Conservation (phyloP, 2,329 filamentous ascomycete species). For the Fusarium redolens region DNA sequence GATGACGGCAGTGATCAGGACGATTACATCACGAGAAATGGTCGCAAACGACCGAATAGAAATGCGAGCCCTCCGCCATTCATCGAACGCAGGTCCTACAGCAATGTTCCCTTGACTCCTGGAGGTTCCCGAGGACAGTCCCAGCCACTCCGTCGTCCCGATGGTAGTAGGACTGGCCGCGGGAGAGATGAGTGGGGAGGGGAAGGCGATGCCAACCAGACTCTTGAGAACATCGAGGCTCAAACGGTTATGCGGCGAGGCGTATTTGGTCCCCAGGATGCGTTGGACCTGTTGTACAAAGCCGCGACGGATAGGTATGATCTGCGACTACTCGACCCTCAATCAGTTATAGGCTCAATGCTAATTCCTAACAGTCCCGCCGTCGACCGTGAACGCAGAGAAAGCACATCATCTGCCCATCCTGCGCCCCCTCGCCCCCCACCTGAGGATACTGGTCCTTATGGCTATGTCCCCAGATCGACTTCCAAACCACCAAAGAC, state of each 20-base stretch:
- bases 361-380: slow-evolving; percentile 38
- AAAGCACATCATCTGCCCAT: slow-evolving; percentile 31
- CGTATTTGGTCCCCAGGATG: slow-evolving; percentile 92
- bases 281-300: slow-evolving; percentile 90
- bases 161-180: slow-evolving; percentile 49
- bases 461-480: slow-evolving; percentile 31
- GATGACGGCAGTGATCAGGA: slow-evolving; percentile 65
- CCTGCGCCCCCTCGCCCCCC: slow-evolving; percentile 28
- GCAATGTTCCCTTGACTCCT: slow-evolving; percentile 69
- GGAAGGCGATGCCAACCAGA: slow-evolving; percentile 68
- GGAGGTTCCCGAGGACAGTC: slow-evolving; percentile 73
- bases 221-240: slow-evolving; percentile 73
- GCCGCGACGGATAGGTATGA: slow-evolving; percentile 75
- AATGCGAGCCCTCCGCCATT: slow-evolving; percentile 58
- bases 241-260: slow-evolving; percentile 74
- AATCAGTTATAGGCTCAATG: not conserved
- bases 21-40: slow-evolving; percentile 79
- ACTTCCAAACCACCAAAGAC: slow-evolving; percentile 32
- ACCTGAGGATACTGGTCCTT: slow-evolving; percentile 35
- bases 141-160: slow-evolving; percentile 74
- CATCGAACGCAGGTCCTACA: slow-evolving; percentile 60
- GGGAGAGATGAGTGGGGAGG: slow-evolving; percentile 51
- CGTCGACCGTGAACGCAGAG: slow-evolving; percentile 40
- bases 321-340: slow-evolving; percentile 14
- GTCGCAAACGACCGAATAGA: slow-evolving; percentile 72